Conservation (phyloP, 306 rosid genomes). For the Cucurbita moschata region DNA sequence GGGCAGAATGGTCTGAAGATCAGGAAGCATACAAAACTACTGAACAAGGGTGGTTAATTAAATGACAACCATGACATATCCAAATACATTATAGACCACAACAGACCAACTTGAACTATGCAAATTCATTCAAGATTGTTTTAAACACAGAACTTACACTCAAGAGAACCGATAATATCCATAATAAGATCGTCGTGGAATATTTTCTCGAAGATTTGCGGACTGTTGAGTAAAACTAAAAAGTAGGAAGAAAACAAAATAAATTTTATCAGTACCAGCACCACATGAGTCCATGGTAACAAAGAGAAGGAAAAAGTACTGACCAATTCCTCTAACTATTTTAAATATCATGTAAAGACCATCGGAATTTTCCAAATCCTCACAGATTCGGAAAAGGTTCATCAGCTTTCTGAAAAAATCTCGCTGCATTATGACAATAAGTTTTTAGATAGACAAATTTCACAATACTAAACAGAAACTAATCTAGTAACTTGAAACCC, state of each 20-base stretch:
- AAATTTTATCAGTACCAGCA: neutral
- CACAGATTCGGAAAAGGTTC: constrained; percentile 60
- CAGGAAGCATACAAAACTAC: neutral
- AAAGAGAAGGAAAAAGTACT: constrained; percentile 12
- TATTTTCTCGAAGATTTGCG: constrained; percentile 68
- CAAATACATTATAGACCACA: neutral
- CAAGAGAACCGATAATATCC: constrained; percentile 83
- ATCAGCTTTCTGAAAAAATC: constrained; percentile 68
- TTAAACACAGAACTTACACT: constrained; percentile 49
- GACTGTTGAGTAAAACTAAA: constrained; percentile 82
- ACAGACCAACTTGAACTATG: neutral
- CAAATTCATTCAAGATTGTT: neutral
- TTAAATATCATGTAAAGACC: constrained; percentile 84
- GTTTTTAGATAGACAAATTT: neutral
- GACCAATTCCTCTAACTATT: constrained; percentile 83
- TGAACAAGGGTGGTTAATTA: neutral
- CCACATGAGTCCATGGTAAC: constrained; percentile 1
- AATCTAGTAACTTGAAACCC: neutral
- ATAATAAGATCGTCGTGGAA: constrained; percentile 67
- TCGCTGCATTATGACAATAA: constrained; percentile 30
- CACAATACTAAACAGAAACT: neutral
- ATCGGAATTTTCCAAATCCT: constrained; percentile 56
- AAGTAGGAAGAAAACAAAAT: neutral
- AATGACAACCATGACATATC: neutral
- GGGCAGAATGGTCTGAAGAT: neutral